Conservation (phyloP, 2,329 filamentous ascomycete species). For the Cladosporium sp. region DNA sequence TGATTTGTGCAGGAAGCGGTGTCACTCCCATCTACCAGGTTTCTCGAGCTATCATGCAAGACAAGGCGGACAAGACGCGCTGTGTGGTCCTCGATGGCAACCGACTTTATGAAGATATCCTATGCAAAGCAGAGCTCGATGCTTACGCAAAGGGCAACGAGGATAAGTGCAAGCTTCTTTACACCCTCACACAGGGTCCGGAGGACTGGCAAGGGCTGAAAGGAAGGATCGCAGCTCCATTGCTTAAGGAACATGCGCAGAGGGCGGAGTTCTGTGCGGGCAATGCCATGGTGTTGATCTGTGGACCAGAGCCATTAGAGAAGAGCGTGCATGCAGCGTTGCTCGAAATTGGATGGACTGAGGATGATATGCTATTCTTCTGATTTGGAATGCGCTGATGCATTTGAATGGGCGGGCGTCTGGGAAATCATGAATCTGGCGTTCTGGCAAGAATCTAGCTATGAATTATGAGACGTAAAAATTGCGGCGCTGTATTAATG, state of each 20-base stretch:
- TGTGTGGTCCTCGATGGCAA: constrained; percentile 82
- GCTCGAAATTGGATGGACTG: constrained; percentile 66
- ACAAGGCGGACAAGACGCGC: constrained; percentile 61
- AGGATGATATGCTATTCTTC: constrained; percentile 75
- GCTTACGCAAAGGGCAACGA: constrained; percentile 54
- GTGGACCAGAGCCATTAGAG: constrained; percentile 76
- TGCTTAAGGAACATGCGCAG: constrained; percentile 61
- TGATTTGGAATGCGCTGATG: constrained; percentile 40
- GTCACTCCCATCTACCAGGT: constrained; percentile 92
- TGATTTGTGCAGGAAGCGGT: constrained; percentile 87
- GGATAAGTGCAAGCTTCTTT: constrained; percentile 63
- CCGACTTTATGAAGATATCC: constrained; percentile 73
- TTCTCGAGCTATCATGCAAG: constrained; percentile 69
- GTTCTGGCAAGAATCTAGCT: background rate
- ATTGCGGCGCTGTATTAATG: background rate
- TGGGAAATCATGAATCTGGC: background rate
- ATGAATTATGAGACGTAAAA: background rate
- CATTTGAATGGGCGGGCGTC: background rate
- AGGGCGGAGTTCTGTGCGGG: constrained; percentile 40
- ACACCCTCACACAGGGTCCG: constrained; percentile 66
- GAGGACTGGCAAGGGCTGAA: constrained; percentile 66
- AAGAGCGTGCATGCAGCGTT: constrained; percentile 61
- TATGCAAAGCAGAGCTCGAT: constrained; percentile 74
- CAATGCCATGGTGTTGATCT: constrained; percentile 68
- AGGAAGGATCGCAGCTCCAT: constrained; percentile 64